Evolutionary conservation across 1,139 yeast species (phyloP), one percentile per base, ranked within the genome.

Genomic region (Meyerozyma guilliermondii): DNA sequence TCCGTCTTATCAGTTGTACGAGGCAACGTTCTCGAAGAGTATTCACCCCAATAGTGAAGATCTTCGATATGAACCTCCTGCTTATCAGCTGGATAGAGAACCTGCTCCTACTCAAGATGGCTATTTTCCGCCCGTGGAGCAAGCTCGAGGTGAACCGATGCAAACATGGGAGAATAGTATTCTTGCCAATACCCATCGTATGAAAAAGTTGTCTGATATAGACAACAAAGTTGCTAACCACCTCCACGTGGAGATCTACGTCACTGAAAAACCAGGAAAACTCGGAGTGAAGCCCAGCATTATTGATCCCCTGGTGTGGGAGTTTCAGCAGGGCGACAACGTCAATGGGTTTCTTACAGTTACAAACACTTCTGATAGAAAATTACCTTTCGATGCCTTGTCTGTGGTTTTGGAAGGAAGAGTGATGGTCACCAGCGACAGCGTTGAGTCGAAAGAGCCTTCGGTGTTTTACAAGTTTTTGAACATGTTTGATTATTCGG

Each of bases 401-500:
- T 71, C 68, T 49, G 58, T 71, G 3, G 54, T 70, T 16, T 67
- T 71, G 40, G 76, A 71, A 51, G 76, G 76, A 1, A 57, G 54
- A 29, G 53, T 61, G 33, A 48, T 50, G 43, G 50, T 62, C 29
- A 38, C 50, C 8, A 48, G 42, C 39, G 44, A 51, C 44, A 22
- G 35, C 3, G 22, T 29, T 10, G 50, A 48, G 14, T 46, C 42
- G 28, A 46, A 43, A 27, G 47, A 43, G 11, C 62, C 57, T 11
- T 48, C 53, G 3, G 48, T 47, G 22, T 41, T 53, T 30, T 55
- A 53, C 35, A 63, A 59, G 41, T 65, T 65, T 43, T 53, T 71
- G 47, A 72, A 71, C 46, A 71, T 71, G 76, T 68, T 65, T 50
- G 77, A 71, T 49, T 69, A 70, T 44, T 56, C 60, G 35, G 76